Evolutionary conservation across 2,329 filamentous ascomycete species (phyloP), one percentile per base, ranked within the genome.

Genomic region (Colletotrichum paranaense): DNA sequence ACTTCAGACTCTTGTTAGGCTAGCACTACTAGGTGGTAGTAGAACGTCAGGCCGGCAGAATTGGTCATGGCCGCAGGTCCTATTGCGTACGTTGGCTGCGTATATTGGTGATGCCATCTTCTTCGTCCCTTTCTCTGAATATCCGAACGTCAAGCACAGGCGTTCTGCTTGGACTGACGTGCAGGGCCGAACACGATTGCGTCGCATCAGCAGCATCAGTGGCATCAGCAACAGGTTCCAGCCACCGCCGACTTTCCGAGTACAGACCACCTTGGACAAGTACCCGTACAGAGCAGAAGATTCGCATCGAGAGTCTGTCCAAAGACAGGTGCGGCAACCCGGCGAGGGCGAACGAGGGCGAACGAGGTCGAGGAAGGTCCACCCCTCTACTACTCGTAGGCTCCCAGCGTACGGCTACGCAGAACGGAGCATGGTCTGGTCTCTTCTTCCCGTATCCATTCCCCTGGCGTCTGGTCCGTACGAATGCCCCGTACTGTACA

Each of bases 101-200:
- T 42, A 16, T 42, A 12, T 16, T 42, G 14, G 14, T 7, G 14
- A 42, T 42, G 38, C 14, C 4, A 16, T 56, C 14, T 22, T 49
- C 46, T n/a, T 65, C 60, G 52, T 49, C 32, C 38, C 46, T 62
- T 65, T 65, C 58, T 35, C 60, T 38, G 24, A 26, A 26, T 60
- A 60, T 53, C 55, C 46, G 32, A 46, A 49, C 70, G 49, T 59
- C 32, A 73, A 24, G 59, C 52, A 38, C 57, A 72, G 65, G 58
- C 59, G 32, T 65, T 53, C 26, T 59, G 70, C 70, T 70, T 52
- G 68, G 70, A 73, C 70, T 60, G 56, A 32, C 16, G 24, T 62
- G 56, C 32, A 65, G 62, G 60, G 55, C 70, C 66, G 66, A 72
- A 69, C 42, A 72, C 66, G 62, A 56, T 28, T 55, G 62, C 62